Conservation (phyloP, 2,329 filamentous ascomycete genomes). For the Cercospora zeina region DNA sequence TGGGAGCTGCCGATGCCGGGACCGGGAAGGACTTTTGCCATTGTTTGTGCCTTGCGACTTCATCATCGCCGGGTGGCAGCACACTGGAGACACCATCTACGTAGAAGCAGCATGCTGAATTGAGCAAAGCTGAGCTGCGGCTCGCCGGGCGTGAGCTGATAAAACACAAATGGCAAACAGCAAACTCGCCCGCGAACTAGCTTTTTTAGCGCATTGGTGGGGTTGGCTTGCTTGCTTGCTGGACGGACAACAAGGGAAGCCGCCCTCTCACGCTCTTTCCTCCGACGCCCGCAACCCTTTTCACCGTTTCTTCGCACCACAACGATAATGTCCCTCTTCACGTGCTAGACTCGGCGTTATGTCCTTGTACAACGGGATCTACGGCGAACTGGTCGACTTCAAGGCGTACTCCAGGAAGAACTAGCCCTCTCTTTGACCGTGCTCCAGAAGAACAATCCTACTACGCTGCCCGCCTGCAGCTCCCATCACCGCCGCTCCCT, state of each 20-base stretch:
- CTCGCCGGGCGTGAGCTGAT: background rate
- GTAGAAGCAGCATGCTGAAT: background rate
- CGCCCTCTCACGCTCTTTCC: background rate
- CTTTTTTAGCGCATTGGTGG: slow-evolving; percentile 10
- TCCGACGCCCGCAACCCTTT: background rate
- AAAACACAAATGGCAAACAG: background rate
- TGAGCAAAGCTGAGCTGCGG: background rate
- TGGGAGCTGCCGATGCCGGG: slow-evolving; percentile 1
- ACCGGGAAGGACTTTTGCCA: background rate
- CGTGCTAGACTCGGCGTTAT: slow-evolving; percentile 28
- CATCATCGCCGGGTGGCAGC: background rate
- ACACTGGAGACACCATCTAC: background rate
- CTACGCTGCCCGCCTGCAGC: background rate
- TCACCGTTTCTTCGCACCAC: slow-evolving; percentile 5
- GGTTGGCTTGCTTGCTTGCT: slow-evolving; percentile 8
- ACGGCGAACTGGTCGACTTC: slow-evolving; percentile 39
- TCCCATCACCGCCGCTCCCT: background rate
- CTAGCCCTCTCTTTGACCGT: slow-evolving; percentile 17
- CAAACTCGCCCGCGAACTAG: slow-evolving; percentile 1
- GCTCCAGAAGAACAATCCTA: slow-evolving; percentile 21
- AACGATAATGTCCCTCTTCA: slow-evolving; percentile 7
- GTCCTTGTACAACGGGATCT: slow-evolving; percentile 39
- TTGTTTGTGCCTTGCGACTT: background rate
- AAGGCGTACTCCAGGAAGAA: slow-evolving; percentile 33
- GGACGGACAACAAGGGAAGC: background rate